These are phyloP conservation scores for Coriaria nepalensis DNA, from an alignment of 306 rosid species.

Conservation along the genomic window DNA sequence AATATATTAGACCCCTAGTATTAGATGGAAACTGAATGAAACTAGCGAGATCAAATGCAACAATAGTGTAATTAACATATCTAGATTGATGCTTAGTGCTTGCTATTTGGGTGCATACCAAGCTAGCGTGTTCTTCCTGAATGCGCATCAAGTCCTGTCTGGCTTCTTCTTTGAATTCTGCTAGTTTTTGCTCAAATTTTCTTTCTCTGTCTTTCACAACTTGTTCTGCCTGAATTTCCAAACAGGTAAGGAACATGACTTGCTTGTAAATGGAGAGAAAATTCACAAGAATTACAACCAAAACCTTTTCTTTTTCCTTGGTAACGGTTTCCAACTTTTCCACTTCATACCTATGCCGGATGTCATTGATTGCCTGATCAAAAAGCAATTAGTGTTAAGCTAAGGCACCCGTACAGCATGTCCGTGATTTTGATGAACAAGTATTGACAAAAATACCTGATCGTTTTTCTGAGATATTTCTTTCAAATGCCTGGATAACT, in stretches of 20 bases:
- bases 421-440: conserved; percentile 14
- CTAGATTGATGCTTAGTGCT: conserved; percentile 6
- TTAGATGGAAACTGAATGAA: too few species aligned
- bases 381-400: conserved; percentile 20
- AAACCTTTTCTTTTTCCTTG: conserved; percentile 80
- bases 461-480: conserved; percentile 87
- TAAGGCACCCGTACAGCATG: conserved; percentile 11
- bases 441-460: conserved; percentile 45
- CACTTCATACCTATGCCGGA: conserved; percentile 65
- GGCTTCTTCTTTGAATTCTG: conserved; percentile 62
- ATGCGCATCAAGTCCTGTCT: conserved; percentile 38
- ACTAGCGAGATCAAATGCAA: conserved; percentile 6
- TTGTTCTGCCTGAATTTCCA: conserved; percentile 48
- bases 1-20: too few species aligned
- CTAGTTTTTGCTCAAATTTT: conserved; percentile 41
- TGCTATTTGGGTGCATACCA: conserved; percentile 36
- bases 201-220: conserved; percentile 46
- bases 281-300: conserved; percentile 15
- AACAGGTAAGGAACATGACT: conserved; percentile 26
- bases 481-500: conserved; percentile 79
- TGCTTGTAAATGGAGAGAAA: conserved; percentile 13
- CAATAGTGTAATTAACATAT: conserved; percentile 6
- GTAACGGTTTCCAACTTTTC: conserved; percentile 73
- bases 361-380: conserved; percentile 79
- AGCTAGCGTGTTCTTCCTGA: conserved; percentile 55